Percentiles rank a stretch among this genome's conserved stretches.
phyloP scores from a whole-genome alignment of 768 basidiomycete species.

The Boletellus sp. region DNA sequence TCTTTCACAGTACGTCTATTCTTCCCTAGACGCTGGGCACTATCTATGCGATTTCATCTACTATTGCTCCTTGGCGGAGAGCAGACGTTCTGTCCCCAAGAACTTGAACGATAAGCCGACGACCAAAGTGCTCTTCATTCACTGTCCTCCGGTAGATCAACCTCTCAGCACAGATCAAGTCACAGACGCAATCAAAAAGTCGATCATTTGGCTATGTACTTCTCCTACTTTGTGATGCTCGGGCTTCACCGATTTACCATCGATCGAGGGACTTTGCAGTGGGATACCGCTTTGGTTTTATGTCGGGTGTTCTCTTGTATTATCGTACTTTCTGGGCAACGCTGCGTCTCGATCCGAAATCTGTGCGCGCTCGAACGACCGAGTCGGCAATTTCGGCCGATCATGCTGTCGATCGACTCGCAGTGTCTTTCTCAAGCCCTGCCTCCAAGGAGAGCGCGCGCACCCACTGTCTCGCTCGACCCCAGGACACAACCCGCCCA shows the following conservation, averaged over 20 bases:
- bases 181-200: constrained; percentile 58
- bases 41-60: constrained; percentile 76
- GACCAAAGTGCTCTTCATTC: constrained; percentile 59
- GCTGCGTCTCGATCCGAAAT: not conserved
- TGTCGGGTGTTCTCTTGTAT: constrained; percentile 4
- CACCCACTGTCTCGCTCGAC: too few species aligned
- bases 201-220: constrained; percentile 56
- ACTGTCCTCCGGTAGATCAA: constrained; percentile 66
- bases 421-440: too few species aligned
- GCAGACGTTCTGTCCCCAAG: constrained; percentile 41
- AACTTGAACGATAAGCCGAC: constrained; percentile 30
- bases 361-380: too few species aligned
- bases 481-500: too few species aligned
- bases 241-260: not conserved
- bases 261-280: constrained; percentile 25
- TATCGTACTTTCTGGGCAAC: not conserved
- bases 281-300: constrained; percentile 1
- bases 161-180: constrained; percentile 65
- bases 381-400: constrained; percentile 16
- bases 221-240: constrained; percentile 15
- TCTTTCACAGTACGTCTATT: constrained; percentile 55
- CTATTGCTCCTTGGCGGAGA: constrained; percentile 72
- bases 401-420: not conserved
- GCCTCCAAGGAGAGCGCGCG: too few species aligned
- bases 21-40: constrained; percentile 73